These are phyloP conservation scores for Cryphonectria japonica DNA, from an alignment of 2,329 filamentous ascomycete genomes.

Conservation along the genomic window DNA sequence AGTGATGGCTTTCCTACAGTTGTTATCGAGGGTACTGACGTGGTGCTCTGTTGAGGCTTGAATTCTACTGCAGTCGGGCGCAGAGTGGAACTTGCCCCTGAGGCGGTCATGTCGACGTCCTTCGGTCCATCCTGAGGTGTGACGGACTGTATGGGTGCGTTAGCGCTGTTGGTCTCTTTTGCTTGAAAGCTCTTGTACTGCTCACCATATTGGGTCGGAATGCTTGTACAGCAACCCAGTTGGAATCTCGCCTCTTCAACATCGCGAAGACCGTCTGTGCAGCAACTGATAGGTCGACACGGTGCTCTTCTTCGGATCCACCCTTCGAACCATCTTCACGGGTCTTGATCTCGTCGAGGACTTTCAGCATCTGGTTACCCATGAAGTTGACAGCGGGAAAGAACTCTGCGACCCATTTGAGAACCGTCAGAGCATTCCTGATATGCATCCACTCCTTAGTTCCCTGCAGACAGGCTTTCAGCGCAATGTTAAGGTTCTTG, in stretches of 20 bases:
- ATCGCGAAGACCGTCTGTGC: slow-evolving; percentile 73
- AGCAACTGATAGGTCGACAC: slow-evolving; percentile 75
- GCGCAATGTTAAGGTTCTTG: slow-evolving; percentile 74
- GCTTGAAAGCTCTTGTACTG: slow-evolving; percentile 14
- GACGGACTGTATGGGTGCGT: slow-evolving; percentile 45
- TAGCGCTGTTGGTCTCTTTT: slow-evolving; percentile 35
- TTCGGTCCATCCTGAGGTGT: slow-evolving; percentile 44
- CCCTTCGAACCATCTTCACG: slow-evolving; percentile 59
- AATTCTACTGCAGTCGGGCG: slow-evolving; percentile 67
- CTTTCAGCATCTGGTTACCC: slow-evolving; percentile 67
- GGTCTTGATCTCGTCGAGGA: slow-evolving; percentile 68
- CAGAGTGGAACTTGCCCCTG: slow-evolving; percentile 46
- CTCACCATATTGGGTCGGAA: slow-evolving; percentile 70
- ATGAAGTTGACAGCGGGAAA: slow-evolving; percentile 93
- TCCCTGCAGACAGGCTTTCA: slow-evolving; percentile 80
- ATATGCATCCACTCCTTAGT: slow-evolving; percentile 93
- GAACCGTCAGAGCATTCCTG: slow-evolving; percentile 87
- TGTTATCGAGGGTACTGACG: slow-evolving; percentile 30
- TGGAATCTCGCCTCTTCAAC: slow-evolving; percentile 66
- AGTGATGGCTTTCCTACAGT: slow-evolving; percentile 30
- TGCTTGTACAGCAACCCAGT: slow-evolving; percentile 75
- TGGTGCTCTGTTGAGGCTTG: slow-evolving; percentile 53
- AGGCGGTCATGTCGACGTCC: slow-evolving; percentile 40
- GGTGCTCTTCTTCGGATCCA: slow-evolving; percentile 53
- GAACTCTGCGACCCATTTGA: slow-evolving; percentile 77